Percentiles rank a stretch among this genome's conserved stretches.
Conservation (phyloP, 106 monocot genomes). For the Apostasia ramifera region DNA sequence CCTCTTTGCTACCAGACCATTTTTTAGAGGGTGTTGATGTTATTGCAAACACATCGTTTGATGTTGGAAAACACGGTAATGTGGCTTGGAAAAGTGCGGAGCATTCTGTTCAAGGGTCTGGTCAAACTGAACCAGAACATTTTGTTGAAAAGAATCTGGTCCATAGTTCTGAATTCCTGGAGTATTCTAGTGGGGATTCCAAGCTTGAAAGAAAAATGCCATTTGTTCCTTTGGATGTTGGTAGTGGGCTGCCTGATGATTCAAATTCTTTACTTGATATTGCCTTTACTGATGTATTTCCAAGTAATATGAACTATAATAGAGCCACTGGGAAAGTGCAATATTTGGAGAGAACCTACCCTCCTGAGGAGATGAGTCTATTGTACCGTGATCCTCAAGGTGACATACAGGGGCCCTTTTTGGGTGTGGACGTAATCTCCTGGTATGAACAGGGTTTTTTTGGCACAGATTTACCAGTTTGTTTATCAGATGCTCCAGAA, state of each 20-base stretch:
- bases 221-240: slow-evolving; percentile 28
- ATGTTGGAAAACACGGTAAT: slow-evolving; percentile 5
- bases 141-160: slow-evolving; percentile 1
- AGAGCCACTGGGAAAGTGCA: slow-evolving; percentile 12
- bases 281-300: slow-evolving; percentile 21
- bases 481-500: slow-evolving; percentile 69
- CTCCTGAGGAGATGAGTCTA: slow-evolving; percentile 66
- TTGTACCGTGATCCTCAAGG: slow-evolving; percentile 90
- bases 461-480: slow-evolving; percentile 78
- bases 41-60: not conserved
- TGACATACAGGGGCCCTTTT: slow-evolving; percentile 88
- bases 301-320: slow-evolving; percentile 9
- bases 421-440: slow-evolving; percentile 79
- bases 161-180: slow-evolving; percentile 6
- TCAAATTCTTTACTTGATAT: slow-evolving; percentile 34
- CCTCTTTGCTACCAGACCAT: not conserved
- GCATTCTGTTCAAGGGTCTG: not conserved
- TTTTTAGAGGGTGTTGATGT: not conserved
- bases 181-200: slow-evolving; percentile 1
- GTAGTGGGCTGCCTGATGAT: slow-evolving; percentile 41
- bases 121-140: slow-evolving; percentile 1
- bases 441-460: slow-evolving; percentile 97
- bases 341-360: slow-evolving; percentile 9
- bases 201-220: slow-evolving; percentile 6
- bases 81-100: slow-evolving; percentile 4